Evolutionary conservation across 2,329 filamentous ascomycete genomes (phyloP), one percentile per base, ranked within the genome.

Genomic region (Rhynchosporium agropyri): DNA sequence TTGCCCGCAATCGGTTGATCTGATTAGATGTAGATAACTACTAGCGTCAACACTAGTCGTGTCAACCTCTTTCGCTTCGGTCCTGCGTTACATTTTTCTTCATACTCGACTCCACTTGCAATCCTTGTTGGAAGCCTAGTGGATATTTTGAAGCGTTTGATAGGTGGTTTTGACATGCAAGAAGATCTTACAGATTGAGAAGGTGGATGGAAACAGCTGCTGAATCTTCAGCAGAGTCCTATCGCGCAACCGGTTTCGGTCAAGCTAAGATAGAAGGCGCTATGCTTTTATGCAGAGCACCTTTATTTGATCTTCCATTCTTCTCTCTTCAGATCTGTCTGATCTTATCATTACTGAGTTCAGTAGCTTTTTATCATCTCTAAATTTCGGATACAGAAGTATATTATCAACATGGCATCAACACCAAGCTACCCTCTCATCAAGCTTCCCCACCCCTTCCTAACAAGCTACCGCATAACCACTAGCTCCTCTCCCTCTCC

Each of bases 391-490:
- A 20, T 20, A 20, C 20, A 20, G 20, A 20, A 20, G 20, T 20
- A 20, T 20, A 20, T 20, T 20, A 10, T 38, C 28, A 51, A 31
- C 13, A 51, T 51, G 49, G 29, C 31, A 36, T 50, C 61, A 51
- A 56, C 58, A 63, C 42, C 58, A 15, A 62, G 46, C 49, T 66
- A 68, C 42, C 67, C 67, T 58, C 58, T 67, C 20, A 60, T 68
- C 29, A 68, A 68, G 36, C 51, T 68, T 56, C 67, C 67, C 49
- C 67, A 68, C 40, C 56, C 56, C n/a, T 58, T 58, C 13, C 50
- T 67, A 31, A 70, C 63, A 13, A 68, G 62, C 60, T 70, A 69
- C 43, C 61, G 60, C 58, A 65, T 70, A 13, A 61, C 58, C 36
- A 63, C 66, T 28, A 53, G 49, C 3, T 7, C 15, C 31, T 38